A percentile compares a stretch with the other conserved stretches of the same genome.
These are phyloP conservation scores for Astraeus odoratus DNA, from an alignment of 768 basidiomycete species.

Conservation along the genomic window DNA sequence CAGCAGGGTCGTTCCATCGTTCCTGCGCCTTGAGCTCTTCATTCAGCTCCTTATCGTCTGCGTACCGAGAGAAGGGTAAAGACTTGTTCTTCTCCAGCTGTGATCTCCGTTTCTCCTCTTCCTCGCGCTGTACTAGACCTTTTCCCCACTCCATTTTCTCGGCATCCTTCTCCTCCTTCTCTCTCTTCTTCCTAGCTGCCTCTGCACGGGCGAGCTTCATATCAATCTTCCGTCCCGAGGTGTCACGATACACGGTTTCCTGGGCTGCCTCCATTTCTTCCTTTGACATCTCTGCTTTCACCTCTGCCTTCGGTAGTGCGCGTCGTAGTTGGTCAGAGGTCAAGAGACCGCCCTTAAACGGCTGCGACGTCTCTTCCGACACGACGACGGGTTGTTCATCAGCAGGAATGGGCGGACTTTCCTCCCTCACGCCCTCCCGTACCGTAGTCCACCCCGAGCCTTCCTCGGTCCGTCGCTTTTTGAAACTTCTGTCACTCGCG, in stretches of 20 bases:
- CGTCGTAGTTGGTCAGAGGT: slow-evolving; percentile 70
- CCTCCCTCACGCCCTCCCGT: slow-evolving; percentile 44
- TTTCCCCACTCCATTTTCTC: slow-evolving; percentile 98
- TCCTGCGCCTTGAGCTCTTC: slow-evolving; percentile 74
- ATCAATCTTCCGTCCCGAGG: slow-evolving; percentile 83
- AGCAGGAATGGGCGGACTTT: slow-evolving; percentile 44
- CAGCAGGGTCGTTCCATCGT: slow-evolving; percentile 97
- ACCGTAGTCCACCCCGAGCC: slow-evolving; percentile 66
- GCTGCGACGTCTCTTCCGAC: slow-evolving; percentile 33
- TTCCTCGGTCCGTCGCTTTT: slow-evolving; percentile 55
- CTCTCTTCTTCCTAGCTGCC: slow-evolving; percentile 71
- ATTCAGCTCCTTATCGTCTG: slow-evolving; percentile 82
- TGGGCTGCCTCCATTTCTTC: slow-evolving; percentile 56
- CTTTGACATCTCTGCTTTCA: slow-evolving; percentile 30
- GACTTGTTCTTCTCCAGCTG: slow-evolving; percentile 65
- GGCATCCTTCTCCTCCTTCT: slow-evolving; percentile 80
- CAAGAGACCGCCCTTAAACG: slow-evolving; percentile 72
- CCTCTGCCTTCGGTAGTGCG: slow-evolving; percentile 39
- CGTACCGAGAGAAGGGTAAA: slow-evolving; percentile 67
- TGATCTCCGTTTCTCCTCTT: slow-evolving; percentile 55
- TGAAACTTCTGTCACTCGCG: slow-evolving; percentile 71
- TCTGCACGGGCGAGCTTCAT: slow-evolving; percentile 80
- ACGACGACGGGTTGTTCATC: slow-evolving; percentile 68
- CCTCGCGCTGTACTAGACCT: slow-evolving; percentile 84
- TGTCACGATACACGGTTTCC: slow-evolving; percentile 93